These are phyloP conservation scores for Diospyros lotus DNA, from an alignment of 148 eudicot genomes.

Conservation along the genomic window DNA sequence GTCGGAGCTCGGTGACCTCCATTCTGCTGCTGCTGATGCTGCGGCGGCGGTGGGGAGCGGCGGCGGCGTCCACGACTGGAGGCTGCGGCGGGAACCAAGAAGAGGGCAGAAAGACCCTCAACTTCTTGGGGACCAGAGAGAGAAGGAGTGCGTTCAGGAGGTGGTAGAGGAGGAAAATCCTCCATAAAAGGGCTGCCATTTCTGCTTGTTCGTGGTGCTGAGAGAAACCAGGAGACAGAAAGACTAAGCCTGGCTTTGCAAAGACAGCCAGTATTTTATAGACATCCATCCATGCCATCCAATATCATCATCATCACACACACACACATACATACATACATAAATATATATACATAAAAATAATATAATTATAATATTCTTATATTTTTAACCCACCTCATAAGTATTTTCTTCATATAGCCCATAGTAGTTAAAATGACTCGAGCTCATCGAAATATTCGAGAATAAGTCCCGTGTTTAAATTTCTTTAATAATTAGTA, in stretches of 20 bases:
- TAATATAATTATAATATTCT: too few species aligned
- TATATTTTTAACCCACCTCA: too few species aligned
- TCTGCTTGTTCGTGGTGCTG: neutral
- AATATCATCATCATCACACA: too few species aligned
- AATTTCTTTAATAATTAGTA: too few species aligned
- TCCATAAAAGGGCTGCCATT: slow-evolving; percentile 30
- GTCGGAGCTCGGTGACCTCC: slow-evolving; percentile 49
- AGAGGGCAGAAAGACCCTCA: slow-evolving; percentile 21
- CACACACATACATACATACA: too few species aligned
- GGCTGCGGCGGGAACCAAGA: slow-evolving; percentile 18
- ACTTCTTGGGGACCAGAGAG: slow-evolving; percentile 31
- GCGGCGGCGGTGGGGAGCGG: neutral
- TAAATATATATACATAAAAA: too few species aligned
- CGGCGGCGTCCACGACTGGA: neutral
- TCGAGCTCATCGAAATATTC: too few species aligned
- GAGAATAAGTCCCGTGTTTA: too few species aligned
- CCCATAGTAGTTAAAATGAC: too few species aligned
- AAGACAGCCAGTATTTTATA: too few species aligned
- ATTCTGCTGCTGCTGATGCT: slow-evolving; percentile 9
- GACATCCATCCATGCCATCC: too few species aligned
- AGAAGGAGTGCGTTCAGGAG: slow-evolving; percentile 27
- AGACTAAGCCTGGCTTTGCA: neutral
- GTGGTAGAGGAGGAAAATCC: slow-evolving; percentile 24
- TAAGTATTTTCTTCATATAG: too few species aligned
- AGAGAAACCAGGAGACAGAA: neutral